These are phyloP conservation scores for Dissophora ornata DNA, from an alignment of 192 early-diverging fungal species.

Conservation along the genomic window DNA sequence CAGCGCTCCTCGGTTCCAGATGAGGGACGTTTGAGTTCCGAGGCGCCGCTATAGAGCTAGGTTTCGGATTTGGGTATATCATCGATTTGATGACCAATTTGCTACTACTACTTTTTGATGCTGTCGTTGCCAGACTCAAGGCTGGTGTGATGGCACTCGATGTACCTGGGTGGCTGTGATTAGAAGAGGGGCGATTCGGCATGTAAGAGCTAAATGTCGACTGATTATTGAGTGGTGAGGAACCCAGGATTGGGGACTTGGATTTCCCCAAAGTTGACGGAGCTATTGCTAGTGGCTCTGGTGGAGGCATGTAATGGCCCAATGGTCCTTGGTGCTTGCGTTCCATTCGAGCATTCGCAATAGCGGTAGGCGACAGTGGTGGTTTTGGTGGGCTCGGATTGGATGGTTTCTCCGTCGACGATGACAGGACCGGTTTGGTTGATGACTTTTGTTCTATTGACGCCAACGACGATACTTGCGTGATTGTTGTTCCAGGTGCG, in stretches of 20 bases:
- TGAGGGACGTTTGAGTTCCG: constrained; percentile 10
- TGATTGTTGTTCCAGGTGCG: too few species aligned
- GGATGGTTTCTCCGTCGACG: not conserved
- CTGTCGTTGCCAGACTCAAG: not conserved
- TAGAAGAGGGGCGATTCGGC: constrained; percentile 2
- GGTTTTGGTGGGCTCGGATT: not conserved
- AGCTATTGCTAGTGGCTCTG: not conserved
- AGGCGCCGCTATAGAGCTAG: not conserved
- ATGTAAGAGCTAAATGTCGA: too few species aligned
- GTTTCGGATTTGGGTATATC: not conserved
- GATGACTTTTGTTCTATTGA: too few species aligned
- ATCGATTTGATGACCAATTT: not conserved
- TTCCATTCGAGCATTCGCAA: not conserved
- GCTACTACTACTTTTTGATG: too few species aligned
- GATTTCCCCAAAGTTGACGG: not conserved
- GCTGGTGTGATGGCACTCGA: not conserved
- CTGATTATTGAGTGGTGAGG: too few species aligned
- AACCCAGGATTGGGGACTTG: constrained; percentile 23
- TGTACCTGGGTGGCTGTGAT: not conserved
- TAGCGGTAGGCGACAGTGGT: constrained; percentile 11
- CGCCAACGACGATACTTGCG: too few species aligned
- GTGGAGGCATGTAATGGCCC: not conserved
- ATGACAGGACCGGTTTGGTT: not conserved
- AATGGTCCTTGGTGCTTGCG: not conserved
- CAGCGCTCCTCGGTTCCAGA: constrained; percentile 39